Percentiles rank a stretch among this genome's conserved stretches.
Conservation (phyloP, 2,329 filamentous ascomycete genomes). For the Colletotrichum eremochloae region DNA sequence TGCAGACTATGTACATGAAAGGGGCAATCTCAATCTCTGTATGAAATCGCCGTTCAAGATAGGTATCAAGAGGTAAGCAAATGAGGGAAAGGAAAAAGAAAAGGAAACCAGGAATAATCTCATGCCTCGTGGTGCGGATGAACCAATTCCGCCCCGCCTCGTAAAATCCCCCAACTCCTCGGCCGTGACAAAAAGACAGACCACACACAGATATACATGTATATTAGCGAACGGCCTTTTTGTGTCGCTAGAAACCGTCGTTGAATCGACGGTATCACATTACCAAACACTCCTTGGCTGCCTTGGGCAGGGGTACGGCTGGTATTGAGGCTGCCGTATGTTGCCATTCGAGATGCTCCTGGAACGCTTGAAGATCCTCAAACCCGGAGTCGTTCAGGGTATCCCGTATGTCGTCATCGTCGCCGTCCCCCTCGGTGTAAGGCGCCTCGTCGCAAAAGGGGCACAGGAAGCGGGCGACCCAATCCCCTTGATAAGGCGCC, state of each 20-base stretch:
- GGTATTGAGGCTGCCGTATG: constrained; percentile 59
- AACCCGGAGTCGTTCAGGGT: constrained; percentile 64
- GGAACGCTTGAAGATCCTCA: constrained; percentile 62
- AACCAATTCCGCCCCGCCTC: constrained; percentile 8
- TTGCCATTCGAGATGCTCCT: constrained; percentile 70
- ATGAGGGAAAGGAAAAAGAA: neutral
- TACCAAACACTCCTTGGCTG: constrained; percentile 57
- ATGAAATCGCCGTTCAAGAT: constrained; percentile 9
- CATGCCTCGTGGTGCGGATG: constrained; percentile 27
- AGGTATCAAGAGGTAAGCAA: constrained; percentile 23
- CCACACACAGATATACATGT: constrained; percentile 17
- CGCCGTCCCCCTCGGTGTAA: constrained; percentile 59
- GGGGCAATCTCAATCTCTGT: neutral
- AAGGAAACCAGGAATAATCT: constrained; percentile 17
- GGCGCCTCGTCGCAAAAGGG: constrained; percentile 68
- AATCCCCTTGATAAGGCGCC: constrained; percentile 63
- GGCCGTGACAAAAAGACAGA: constrained; percentile 27
- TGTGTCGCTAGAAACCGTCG: constrained; percentile 28
- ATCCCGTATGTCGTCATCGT: constrained; percentile 63
- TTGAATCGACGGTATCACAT: constrained; percentile 56
- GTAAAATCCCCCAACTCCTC: constrained; percentile 35
- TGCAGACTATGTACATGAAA: constrained; percentile 16
- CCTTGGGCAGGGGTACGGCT: constrained; percentile 49
- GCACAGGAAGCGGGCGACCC: constrained; percentile 65
- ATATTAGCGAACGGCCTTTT: constrained; percentile 16